A percentile compares a stretch with the other conserved stretches of the same genome.
These are phyloP conservation scores for Blastobotrys ciferrii DNA, from an alignment of 1,139 yeast species.

Conservation along the genomic window DNA sequence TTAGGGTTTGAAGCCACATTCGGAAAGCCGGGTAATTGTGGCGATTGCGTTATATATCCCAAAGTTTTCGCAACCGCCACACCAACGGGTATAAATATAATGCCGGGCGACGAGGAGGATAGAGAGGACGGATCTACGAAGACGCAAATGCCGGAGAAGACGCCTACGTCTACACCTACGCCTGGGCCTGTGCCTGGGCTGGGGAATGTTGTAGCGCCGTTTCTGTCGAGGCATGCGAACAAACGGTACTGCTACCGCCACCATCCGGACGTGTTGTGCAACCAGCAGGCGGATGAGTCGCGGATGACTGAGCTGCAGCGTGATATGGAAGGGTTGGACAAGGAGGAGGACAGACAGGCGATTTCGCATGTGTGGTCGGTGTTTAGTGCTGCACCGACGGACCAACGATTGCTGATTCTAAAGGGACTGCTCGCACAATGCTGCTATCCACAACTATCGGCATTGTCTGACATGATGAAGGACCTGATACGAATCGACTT, in stretches of 20 bases:
- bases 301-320: conserved; percentile 58
- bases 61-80: not conserved
- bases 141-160: not conserved
- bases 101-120: not conserved
- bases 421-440: conserved; percentile 86
- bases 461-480: conserved; percentile 74
- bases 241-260: conserved; percentile 76
- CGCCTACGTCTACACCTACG: too few species aligned
- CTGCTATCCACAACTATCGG: conserved; percentile 90
- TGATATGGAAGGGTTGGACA: conserved; percentile 52
- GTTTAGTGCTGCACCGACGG: conserved; percentile 67
- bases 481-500: conserved; percentile 84
- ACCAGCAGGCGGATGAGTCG: conserved; percentile 64
- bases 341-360: conserved; percentile 63
- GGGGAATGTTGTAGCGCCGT: conserved; percentile 20
- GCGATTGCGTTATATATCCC: not conserved
- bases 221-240: conserved; percentile 18
- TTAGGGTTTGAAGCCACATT: too few species aligned
- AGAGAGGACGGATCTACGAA: not conserved
- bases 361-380: conserved; percentile 76
- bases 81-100: not conserved
- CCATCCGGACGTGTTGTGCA: conserved; percentile 77
- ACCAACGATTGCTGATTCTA: conserved; percentile 68
- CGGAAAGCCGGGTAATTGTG: not conserved
- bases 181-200: not conserved